These are phyloP conservation scores for Camelina neglecta DNA, from an alignment of 345 rosid species.

Conservation along the genomic window DNA sequence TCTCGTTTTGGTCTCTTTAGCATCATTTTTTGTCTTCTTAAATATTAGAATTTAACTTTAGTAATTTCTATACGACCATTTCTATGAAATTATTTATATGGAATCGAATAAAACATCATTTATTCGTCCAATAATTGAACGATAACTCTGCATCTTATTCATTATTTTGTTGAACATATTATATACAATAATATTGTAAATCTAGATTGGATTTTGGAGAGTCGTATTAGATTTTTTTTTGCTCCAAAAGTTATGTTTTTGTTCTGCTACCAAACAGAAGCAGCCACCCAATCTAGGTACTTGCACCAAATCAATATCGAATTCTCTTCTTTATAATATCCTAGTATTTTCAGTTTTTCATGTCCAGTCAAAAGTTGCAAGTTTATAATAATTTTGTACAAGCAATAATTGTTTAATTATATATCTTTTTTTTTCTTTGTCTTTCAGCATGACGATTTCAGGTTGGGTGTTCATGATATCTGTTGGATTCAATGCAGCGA, in stretches of 20 bases:
- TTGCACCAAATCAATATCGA: conserved; percentile 32
- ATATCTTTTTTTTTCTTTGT: not conserved
- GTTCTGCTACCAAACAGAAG: not conserved
- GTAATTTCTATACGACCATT: not conserved
- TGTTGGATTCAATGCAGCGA: conserved; percentile 76
- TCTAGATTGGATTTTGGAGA: not conserved
- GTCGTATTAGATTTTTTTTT: not conserved
- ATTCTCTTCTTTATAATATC: conserved; percentile 10
- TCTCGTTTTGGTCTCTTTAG: not conserved
- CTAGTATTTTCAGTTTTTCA: not conserved
- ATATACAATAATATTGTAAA: conserved; percentile 12
- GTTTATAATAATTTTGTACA: not conserved
- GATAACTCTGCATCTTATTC: not conserved
- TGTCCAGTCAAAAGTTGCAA: not conserved
- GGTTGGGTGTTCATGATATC: conserved; percentile 79
- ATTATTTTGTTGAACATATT: conserved; percentile 19
- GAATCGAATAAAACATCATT: conserved; percentile 14
- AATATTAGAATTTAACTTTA: not conserved
- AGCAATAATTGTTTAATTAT: not conserved
- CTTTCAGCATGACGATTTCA: conserved; percentile 62
- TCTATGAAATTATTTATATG: not conserved
- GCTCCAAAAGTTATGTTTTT: not conserved
- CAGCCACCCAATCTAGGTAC: conserved; percentile 14
- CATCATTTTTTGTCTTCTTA: conserved; percentile 1
- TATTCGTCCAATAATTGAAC: conserved; percentile 2